Percentiles rank a stretch among this genome's conserved stretches.
Conservation (phyloP, 306 rosid genomes). For the Malus fusca region DNA sequence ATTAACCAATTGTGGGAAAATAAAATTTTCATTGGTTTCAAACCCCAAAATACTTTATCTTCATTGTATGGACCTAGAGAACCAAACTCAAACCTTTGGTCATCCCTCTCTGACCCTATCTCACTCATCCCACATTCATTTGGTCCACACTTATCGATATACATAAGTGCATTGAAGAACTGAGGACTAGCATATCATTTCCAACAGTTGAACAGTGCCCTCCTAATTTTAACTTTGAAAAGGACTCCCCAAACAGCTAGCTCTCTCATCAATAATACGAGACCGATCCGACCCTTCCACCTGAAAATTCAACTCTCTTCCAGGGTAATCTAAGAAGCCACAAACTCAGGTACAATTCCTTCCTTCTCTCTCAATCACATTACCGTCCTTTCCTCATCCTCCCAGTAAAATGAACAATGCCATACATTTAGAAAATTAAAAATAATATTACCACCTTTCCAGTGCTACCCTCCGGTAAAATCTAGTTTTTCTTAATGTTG, state of each 20-base stretch:
- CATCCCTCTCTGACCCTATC: neutral
- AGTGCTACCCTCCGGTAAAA: neutral
- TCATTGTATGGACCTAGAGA: neutral
- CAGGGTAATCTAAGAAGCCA: neutral
- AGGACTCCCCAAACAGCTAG: neutral
- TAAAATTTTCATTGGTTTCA: neutral
- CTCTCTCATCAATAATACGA: neutral
- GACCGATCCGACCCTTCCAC: neutral
- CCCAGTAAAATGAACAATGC: neutral
- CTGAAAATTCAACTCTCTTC: neutral
- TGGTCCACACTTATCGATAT: neutral
- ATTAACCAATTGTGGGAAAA: neutral
- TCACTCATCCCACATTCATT: neutral
- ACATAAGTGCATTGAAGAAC: neutral
- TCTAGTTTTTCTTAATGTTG: neutral
- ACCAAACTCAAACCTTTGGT: neutral
- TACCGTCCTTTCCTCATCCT: neutral
- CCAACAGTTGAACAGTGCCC: neutral
- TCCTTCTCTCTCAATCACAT: neutral
- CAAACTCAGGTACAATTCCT: neutral
- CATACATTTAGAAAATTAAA: neutral
- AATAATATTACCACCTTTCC: neutral
- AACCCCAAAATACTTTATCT: neutral
- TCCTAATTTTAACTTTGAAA: neutral
- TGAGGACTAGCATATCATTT: neutral